A percentile compares a stretch with the other conserved stretches of the same genome.
phyloP scores from a whole-genome alignment of 108 stramenopile genomes.

The Skeletonema tropicum region DNA sequence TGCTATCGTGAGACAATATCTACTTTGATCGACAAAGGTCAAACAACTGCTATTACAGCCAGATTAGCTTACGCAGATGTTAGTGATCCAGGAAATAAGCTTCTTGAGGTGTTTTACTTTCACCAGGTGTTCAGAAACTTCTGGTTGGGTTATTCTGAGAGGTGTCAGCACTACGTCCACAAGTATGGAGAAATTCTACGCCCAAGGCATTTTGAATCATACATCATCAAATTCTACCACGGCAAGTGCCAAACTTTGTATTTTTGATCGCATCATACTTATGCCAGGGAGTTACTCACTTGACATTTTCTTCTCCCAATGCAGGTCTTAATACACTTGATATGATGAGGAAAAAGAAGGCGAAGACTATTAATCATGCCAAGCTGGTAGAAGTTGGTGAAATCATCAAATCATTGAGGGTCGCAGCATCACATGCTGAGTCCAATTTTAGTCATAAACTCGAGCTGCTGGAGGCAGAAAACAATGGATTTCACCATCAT shows the following conservation, averaged over 20 bases:
- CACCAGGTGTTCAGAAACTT: neutral
- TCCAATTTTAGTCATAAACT: too few relatives aligned
- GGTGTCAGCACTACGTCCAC: neutral
- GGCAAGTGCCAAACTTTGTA: neutral
- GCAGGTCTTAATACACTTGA: neutral
- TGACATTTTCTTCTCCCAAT: too few relatives aligned
- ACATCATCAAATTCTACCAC: neutral
- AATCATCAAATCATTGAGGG: neutral
- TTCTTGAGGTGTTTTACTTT: neutral
- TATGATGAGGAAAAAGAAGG: neutral
- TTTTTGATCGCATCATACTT: too few relatives aligned
- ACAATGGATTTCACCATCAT: too few relatives aligned
- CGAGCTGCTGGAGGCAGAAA: too few relatives aligned
- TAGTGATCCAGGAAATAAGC: neutral
- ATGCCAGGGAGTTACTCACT: too few relatives aligned
- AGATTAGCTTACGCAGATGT: neutral
- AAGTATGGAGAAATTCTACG: neutral
- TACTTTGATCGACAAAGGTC: neutral
- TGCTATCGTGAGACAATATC: slow-evolving; percentile 2
- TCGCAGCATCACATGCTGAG: neutral
- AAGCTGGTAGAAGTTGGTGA: neutral
- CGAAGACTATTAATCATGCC: neutral
- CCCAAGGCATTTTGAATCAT: neutral
- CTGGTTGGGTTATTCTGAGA: slow-evolving; percentile 1
- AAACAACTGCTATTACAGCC: neutral